Conservation (phyloP, 1,139 yeast species). For the Candida albicans region DNA sequence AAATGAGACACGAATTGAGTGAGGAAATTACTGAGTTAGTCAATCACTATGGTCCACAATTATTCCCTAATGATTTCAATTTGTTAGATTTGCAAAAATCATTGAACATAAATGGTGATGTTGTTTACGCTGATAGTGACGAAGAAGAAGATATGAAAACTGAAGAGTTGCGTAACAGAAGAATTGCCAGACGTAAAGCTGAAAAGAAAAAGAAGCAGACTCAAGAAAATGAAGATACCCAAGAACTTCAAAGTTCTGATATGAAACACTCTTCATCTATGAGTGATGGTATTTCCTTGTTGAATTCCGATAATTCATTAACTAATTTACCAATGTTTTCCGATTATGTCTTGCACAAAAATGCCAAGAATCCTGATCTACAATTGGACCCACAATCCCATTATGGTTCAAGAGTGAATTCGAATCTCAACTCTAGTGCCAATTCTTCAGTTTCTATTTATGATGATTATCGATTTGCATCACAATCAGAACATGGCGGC, state of each 20-base stretch:
- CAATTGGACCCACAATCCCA: conserved; percentile 27
- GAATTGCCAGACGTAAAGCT: conserved; percentile 29
- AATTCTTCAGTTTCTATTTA: conserved; percentile 29
- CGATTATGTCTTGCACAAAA: conserved; percentile 42
- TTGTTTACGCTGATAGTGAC: conserved; percentile 43
- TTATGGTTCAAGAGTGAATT: conserved; percentile 9
- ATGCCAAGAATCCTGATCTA: conserved; percentile 28
- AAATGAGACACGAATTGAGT: conserved; percentile 37
- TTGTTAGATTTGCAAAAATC: conserved; percentile 38
- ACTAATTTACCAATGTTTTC: conserved; percentile 59
- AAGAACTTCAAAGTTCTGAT: conserved; percentile 7
- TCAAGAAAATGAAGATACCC: conserved; percentile 2
- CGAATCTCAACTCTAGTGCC: conserved; percentile 12
- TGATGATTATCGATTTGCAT: conserved; percentile 26
- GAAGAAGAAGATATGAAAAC: conserved; percentile 59
- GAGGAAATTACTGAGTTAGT: conserved; percentile 47
- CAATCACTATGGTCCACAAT: conserved; percentile 44
- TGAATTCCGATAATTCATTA: conserved; percentile 53
- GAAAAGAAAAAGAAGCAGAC: conserved; percentile 20
- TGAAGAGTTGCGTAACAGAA: conserved; percentile 50
- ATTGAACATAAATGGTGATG: conserved; percentile 28
- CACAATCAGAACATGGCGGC: conserved; percentile 7
- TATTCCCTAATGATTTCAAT: conserved; percentile 49
- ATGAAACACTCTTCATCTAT: conserved; percentile 35
- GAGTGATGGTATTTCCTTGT: conserved; percentile 54